These are phyloP conservation scores for Serpula lacrymans DNA, from an alignment of 768 basidiomycete species.

Conservation along the genomic window DNA sequence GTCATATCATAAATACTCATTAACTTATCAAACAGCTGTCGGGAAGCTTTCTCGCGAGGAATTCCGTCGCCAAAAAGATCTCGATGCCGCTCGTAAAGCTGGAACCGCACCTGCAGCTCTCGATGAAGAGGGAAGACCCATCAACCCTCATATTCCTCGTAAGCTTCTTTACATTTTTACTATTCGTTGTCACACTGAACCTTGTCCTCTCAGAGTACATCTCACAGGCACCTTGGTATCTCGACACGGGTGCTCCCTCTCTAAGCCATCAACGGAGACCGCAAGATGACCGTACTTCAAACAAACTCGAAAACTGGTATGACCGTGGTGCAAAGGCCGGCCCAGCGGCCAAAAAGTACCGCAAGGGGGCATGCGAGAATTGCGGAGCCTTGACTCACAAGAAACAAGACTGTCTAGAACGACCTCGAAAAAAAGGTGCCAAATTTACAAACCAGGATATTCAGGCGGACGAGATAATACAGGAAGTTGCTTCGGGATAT, in stretches of 20 bases:
- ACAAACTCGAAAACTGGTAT: conserved; percentile 88
- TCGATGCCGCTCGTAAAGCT: conserved; percentile 97
- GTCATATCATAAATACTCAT: neutral
- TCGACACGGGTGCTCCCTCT: conserved; percentile 91
- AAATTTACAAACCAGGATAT: conserved; percentile 90
- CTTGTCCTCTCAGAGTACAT: conserved; percentile 80
- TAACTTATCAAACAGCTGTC: conserved; percentile 32
- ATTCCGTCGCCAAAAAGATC: conserved; percentile 91
- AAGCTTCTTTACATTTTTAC: conserved; percentile 26
- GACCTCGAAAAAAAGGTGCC: conserved; percentile 94
- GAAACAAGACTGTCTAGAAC: conserved; percentile 87
- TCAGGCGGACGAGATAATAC: conserved; percentile 86
- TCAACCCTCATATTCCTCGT: conserved; percentile 99
- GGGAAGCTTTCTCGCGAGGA: conserved; percentile 94
- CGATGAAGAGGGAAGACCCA: conserved; percentile 91
- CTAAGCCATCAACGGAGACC: conserved; percentile 91
- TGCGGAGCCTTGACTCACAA: conserved; percentile 97
- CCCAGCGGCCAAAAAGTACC: conserved; percentile 93
- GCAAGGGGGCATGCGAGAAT: conserved; percentile 98
- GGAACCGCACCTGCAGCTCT: conserved; percentile 96
- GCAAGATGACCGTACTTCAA: conserved; percentile 49
- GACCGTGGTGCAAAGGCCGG: conserved; percentile 81
- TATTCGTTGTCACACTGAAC: conserved; percentile 4
- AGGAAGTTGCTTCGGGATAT: conserved; percentile 73
- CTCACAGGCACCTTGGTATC: conserved; percentile 98